phyloP scores from a whole-genome alignment of 2,329 filamentous ascomycete genomes.

The Xylariales sp. region DNA sequence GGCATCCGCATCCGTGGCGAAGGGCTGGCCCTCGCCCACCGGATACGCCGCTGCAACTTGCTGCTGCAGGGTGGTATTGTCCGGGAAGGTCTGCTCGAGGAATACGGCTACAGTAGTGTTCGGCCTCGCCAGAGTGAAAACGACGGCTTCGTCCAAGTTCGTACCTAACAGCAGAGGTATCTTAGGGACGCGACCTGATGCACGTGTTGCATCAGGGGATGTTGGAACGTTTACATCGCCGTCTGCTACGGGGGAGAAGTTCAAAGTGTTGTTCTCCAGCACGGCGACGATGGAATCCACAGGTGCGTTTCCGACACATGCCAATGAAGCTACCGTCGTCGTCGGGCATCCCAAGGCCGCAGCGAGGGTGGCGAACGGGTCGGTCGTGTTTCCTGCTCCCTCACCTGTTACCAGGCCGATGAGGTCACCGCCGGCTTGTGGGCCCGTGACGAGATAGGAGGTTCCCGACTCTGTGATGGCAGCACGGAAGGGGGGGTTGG shows the following conservation, averaged over 20 bases:
- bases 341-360: neutral
- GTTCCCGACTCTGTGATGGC: slow-evolving; percentile 37
- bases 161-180: neutral
- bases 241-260: neutral
- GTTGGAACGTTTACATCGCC: neutral
- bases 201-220: neutral
- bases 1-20: neutral
- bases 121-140: neutral
- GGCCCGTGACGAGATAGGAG: neutral
- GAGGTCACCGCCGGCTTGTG: neutral
- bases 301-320: neutral
- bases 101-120: neutral
- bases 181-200: neutral
- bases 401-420: neutral
- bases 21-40: neutral
- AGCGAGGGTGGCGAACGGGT: no score
- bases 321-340: neutral
- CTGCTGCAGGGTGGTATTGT: neutral
- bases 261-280: neutral
- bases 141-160: neutral
- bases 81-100: neutral
- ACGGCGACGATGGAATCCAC: neutral
- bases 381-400: no score
- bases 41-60: neutral
- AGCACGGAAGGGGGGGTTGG: slow-evolving; percentile 48